phyloP scores from a whole-genome alignment of 2,329 filamentous ascomycete species.

The Talaromyces sp. region DNA sequence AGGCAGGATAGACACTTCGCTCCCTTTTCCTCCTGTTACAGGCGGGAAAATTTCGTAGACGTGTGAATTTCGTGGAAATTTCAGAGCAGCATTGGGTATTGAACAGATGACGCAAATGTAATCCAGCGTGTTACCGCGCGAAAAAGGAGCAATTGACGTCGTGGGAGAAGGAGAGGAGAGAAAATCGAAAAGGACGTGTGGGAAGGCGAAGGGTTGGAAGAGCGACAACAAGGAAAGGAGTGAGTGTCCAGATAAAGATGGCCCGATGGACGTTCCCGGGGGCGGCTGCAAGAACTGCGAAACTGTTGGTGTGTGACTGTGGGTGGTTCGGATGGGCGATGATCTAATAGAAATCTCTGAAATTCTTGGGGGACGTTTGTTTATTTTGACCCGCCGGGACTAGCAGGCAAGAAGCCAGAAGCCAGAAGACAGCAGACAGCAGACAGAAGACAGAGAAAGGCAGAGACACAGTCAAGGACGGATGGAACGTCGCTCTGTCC shows the following conservation, averaged over 20 bases:
- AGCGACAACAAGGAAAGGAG: slow-evolving; percentile 22
- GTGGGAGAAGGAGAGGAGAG: slow-evolving; percentile 6
- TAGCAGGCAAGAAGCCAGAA: slow-evolving; percentile 11
- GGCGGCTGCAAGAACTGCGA: not conserved
- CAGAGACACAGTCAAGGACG: not conserved
- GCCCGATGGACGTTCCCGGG: not conserved
- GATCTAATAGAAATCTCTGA: slow-evolving; percentile 5
- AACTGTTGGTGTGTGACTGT: slow-evolving; percentile 12
- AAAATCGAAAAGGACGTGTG: slow-evolving; percentile 14
- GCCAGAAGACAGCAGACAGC: too few relatives aligned
- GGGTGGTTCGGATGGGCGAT: slow-evolving; percentile 22
- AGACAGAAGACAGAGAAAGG: not conserved
- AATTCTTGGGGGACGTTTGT: slow-evolving; percentile 20
- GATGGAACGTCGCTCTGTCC: slow-evolving; percentile 12
- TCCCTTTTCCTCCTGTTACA: not conserved
- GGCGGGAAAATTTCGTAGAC: not conserved
- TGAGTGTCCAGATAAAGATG: slow-evolving; percentile 17
- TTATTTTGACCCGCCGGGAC: slow-evolving; percentile 34
- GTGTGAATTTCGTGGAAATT: not conserved
- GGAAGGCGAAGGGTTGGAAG: slow-evolving; percentile 22
- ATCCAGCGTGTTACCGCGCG: not conserved
- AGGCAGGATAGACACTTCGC: slow-evolving; percentile 3
- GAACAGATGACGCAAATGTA: not conserved
- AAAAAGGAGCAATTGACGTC: slow-evolving; percentile 3
- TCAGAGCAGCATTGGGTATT: not conserved